Evolutionary conservation across 2,329 filamentous ascomycete species (phyloP).

Genomic region (Coleophoma crateriformis): DNA sequence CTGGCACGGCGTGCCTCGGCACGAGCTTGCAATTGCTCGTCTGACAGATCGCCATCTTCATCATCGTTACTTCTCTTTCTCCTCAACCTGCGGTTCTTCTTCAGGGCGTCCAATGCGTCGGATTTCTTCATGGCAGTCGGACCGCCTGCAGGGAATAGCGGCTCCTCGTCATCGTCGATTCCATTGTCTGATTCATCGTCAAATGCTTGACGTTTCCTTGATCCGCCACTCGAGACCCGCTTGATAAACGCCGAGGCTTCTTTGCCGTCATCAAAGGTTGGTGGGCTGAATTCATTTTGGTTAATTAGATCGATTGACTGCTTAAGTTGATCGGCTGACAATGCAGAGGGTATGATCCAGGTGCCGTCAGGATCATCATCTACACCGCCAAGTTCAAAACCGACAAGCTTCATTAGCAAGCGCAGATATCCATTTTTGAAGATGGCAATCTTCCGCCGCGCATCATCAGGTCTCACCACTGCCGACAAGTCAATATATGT

Average conservation of each 20-base stretch:
- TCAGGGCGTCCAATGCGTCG: slow-evolving; percentile 50
- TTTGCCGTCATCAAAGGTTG: slow-evolving; percentile 66
- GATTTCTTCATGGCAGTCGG: slow-evolving; percentile 51
- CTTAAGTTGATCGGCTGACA: slow-evolving; percentile 60
- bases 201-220: slow-evolving; percentile 53
- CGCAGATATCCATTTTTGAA: slow-evolving; percentile 88
- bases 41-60: slow-evolving; percentile 40
- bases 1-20: slow-evolving; percentile 57
- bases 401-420: slow-evolving; percentile 73
- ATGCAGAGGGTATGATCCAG: slow-evolving; percentile 69
- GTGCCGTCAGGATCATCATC: slow-evolving; percentile 66
- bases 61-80: slow-evolving; percentile 31
- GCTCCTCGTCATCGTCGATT: slow-evolving; percentile 43
- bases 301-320: slow-evolving; percentile 69
- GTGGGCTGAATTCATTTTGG: slow-evolving; percentile 72
- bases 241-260: slow-evolving; percentile 72
- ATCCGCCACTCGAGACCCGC: slow-evolving; percentile 49
- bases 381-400: slow-evolving; percentile 53
- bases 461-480: slow-evolving; percentile 46
- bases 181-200: slow-evolving; percentile 66
- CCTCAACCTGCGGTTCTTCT: slow-evolving; percentile 48
- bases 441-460: slow-evolving; percentile 64
- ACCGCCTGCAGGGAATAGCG: slow-evolving; percentile 65
- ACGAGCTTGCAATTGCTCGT: slow-evolving; percentile 56
- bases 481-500: slow-evolving; percentile 15